Base-by-base conservation (phyloP, 2,329 filamentous ascomycete genomes). In the Venturia aucupariae region DNA sequence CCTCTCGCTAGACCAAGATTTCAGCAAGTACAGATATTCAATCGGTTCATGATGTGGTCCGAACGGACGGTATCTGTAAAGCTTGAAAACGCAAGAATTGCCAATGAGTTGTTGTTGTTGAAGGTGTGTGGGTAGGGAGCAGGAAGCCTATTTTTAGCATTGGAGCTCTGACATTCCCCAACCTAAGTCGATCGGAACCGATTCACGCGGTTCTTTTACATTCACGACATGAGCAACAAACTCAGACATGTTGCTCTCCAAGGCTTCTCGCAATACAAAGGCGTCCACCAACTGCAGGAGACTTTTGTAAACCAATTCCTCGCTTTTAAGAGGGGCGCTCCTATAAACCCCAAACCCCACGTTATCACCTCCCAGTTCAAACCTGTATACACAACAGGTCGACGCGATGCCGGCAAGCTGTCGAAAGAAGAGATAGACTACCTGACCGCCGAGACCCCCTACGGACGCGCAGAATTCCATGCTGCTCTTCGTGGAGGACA, bases 351-450 rank as follows among this genome's bases (percentile, higher is more conserved):
- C 0, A 78, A 80, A 17, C 90, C 91, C 32, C 86, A 84, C 39
- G 81, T 97, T 68, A 81, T 97, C 67, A 92, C 90, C 68, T 94
- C 96, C 75, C 87, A 90, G 63, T 89, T 92, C 60, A 78, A 82
- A 41, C 91, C 92, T 1, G 90, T 92, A 59, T 97, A 94, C 77
- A 97, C 93, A 17, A 89, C 92, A 68, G 94, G 94, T 64, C 88
- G 93, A 6, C 89, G 94, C 39, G 92, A 97, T 71, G 70, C 79
- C 73, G 70, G 75, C 68, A 74, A 77, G 2, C 75, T 90, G 3
- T 76, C 79, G 0, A 62, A 71, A 0, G 68, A 70, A 1, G 82
- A 87, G 68, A 74, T 77, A 1, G 72, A 65, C 35, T 72, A 74
- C 68, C 70, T 80, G 41, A 70, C 76, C 57, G 68, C 72, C 39